Percentiles rank a stretch among this genome's conserved stretches.
phyloP scores from a whole-genome alignment of 306 rosid genomes.

The Carpinus fangiana region DNA sequence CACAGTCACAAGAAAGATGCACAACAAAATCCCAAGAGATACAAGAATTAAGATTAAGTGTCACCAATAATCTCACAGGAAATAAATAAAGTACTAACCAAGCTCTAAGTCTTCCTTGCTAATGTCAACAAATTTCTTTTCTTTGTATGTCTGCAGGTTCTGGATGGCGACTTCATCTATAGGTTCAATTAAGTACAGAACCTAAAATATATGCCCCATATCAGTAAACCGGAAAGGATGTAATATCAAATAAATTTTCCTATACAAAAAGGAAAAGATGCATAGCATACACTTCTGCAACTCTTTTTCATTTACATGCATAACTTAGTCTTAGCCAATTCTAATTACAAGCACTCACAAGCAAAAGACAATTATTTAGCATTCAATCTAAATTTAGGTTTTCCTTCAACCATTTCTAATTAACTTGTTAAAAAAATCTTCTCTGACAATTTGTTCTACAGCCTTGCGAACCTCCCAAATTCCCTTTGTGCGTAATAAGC shows the following conservation, averaged over 20 bases:
- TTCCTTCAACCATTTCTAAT: background rate
- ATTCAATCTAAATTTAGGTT: background rate
- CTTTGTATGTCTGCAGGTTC: slow-evolving; percentile 93
- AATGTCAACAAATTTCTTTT: slow-evolving; percentile 94
- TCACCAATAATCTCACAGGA: background rate
- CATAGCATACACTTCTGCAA: background rate
- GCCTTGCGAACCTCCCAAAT: slow-evolving; percentile 1
- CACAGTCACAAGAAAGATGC: slow-evolving; percentile 8
- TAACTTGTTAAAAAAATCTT: background rate
- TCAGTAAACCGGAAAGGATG: slow-evolving; percentile 17
- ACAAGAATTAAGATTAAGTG: background rate
- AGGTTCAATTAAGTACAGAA: slow-evolving; percentile 89
- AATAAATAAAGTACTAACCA: slow-evolving; percentile 49
- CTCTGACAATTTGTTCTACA: background rate
- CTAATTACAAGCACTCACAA: background rate
- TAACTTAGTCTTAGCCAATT: too few relatives aligned
- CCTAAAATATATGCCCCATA: slow-evolving; percentile 44
- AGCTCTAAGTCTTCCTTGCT: slow-evolving; percentile 98
- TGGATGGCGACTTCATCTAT: slow-evolving; percentile 98
- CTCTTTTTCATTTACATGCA: too few relatives aligned
- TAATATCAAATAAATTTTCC: background rate
- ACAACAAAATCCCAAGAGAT: slow-evolving; percentile 10
- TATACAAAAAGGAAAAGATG: background rate
- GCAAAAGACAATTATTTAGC: background rate
- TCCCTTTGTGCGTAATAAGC: background rate